Conservation (phyloP, 2,329 filamentous ascomycete genomes). For the Curvularia lunata region DNA sequence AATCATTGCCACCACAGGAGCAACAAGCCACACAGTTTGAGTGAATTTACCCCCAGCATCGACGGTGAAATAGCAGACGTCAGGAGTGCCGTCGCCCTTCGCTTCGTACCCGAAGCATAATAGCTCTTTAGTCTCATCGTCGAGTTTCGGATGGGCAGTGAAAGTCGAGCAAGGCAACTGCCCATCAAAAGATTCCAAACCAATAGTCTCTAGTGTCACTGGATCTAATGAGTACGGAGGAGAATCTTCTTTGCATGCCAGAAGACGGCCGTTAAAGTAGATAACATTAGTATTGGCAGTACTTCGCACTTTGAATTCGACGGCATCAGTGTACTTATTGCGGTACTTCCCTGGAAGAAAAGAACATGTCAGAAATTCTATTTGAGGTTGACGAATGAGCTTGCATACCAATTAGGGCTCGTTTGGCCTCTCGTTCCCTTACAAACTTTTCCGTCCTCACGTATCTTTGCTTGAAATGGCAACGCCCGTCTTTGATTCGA, state of each 20-base stretch:
- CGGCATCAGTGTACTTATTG: not conserved
- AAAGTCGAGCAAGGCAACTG: conserved; percentile 24
- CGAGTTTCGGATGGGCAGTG: conserved; percentile 31
- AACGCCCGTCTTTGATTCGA: conserved; percentile 36
- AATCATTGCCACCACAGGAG: conserved; percentile 50
- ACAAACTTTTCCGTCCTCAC: conserved; percentile 40
- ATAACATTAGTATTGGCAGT: conserved; percentile 11
- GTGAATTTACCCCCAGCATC: conserved; percentile 37
- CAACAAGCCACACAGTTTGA: conserved; percentile 45
- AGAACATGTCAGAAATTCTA: conserved; percentile 18
- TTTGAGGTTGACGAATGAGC: conserved; percentile 4
- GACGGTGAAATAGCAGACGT: conserved; percentile 49
- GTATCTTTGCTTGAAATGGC: conserved; percentile 42
- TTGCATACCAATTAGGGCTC: conserved; percentile 10
- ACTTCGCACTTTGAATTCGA: not conserved
- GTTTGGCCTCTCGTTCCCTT: conserved; percentile 28
- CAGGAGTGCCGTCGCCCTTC: conserved; percentile 49
- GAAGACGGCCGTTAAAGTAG: conserved; percentile 12
- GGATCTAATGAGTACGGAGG: conserved; percentile 25
- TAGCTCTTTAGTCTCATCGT: conserved; percentile 28
- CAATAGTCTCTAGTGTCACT: conserved; percentile 22
- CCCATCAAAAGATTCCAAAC: conserved; percentile 13
- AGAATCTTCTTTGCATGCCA: conserved; percentile 20
- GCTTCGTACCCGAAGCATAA: conserved; percentile 39
- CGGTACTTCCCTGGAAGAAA: not conserved